Conservation (phyloP, 2,329 filamentous ascomycete species). For the Cladosporium halotolerans region DNA sequence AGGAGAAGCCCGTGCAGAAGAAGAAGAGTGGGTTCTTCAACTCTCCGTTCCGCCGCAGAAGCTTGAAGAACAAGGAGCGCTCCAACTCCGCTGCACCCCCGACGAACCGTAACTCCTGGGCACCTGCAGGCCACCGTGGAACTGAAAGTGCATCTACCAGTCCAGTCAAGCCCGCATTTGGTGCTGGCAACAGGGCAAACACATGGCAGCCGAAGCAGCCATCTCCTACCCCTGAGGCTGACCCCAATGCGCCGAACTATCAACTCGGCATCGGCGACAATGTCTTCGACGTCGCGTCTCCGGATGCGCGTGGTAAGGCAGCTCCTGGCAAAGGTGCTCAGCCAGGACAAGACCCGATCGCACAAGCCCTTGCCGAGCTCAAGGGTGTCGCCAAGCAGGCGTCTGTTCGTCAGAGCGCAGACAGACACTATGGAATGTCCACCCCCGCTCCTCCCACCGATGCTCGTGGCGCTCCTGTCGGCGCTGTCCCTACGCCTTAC, state of each 20-base stretch:
- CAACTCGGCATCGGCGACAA: slow-evolving; percentile 94
- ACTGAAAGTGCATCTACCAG: slow-evolving; percentile 36
- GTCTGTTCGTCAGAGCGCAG: slow-evolving; percentile 80
- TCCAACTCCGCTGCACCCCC: slow-evolving; percentile 29
- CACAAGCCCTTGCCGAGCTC: slow-evolving; percentile 82
- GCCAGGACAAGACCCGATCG: slow-evolving; percentile 67
- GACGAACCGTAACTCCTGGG: slow-evolving; percentile 49
- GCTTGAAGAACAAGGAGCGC: slow-evolving; percentile 73
- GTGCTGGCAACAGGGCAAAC: slow-evolving; percentile 21
- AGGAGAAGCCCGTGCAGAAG: slow-evolving; percentile 63
- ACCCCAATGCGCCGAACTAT: slow-evolving; percentile 76
- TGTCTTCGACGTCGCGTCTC: slow-evolving; percentile 83
- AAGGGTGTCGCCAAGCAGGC: slow-evolving; percentile 82
- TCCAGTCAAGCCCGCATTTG: slow-evolving; percentile 34
- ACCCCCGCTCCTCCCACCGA: slow-evolving; percentile 60
- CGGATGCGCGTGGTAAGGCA: slow-evolving; percentile 47
- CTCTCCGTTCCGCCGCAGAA: slow-evolving; percentile 76
- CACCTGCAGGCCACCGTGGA: slow-evolving; percentile 33
- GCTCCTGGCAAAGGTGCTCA: background rate
- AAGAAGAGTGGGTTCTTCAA: slow-evolving; percentile 84
- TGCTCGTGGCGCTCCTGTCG: slow-evolving; percentile 22
- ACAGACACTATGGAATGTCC: slow-evolving; percentile 87
- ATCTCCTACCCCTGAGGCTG: slow-evolving; percentile 46
- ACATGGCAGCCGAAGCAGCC: slow-evolving; percentile 29
- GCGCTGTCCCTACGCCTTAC: slow-evolving; percentile 40